These are phyloP conservation scores for Sporothrix dimorphospora DNA, from an alignment of 2,329 filamentous ascomycete species.

Conservation along the genomic window DNA sequence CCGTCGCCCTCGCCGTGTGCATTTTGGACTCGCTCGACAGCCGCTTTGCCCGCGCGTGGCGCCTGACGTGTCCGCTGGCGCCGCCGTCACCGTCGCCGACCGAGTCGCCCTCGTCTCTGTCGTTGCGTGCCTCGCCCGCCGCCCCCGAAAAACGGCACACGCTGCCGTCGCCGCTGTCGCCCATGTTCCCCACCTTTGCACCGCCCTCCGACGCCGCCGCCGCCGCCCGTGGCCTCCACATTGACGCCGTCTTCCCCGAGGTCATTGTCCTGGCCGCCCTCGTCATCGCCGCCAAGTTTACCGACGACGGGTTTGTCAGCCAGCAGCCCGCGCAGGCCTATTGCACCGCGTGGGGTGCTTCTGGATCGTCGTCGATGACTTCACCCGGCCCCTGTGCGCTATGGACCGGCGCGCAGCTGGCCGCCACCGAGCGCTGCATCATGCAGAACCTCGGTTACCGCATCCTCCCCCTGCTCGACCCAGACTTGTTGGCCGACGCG, in stretches of 20 bases:
- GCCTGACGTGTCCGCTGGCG: conserved; percentile 58
- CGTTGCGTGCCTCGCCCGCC: background rate
- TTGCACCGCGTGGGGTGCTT: conserved; percentile 54
- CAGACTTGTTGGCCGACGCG: conserved; percentile 60
- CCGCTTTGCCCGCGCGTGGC: conserved; percentile 66
- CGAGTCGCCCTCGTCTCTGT: background rate
- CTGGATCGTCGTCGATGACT: background rate
- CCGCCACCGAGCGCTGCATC: conserved; percentile 65
- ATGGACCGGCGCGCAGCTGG: conserved; percentile 66
- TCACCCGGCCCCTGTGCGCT: conserved; percentile 34
- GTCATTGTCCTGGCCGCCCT: conserved; percentile 65
- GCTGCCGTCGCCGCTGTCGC: conserved; percentile 44
- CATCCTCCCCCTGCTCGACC: conserved; percentile 62
- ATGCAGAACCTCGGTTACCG: conserved; percentile 67
- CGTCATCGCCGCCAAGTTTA: conserved; percentile 67
- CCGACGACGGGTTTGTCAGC: conserved; percentile 62
- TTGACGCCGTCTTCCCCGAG: conserved; percentile 65
- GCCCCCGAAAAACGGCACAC: conserved; percentile 50
- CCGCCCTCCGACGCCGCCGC: conserved; percentile 37
- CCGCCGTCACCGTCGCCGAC: background rate
- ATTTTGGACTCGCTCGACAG: conserved; percentile 67
- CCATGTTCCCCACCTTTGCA: conserved; percentile 38
- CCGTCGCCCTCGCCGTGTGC: conserved; percentile 66
- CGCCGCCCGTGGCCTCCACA: conserved; percentile 50
- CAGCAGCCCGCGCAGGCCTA: conserved; percentile 59